Percentiles rank a stretch among this genome's conserved stretches.
These are phyloP conservation scores for Lentinula novae-zelandiae DNA, from an alignment of 1,284 basidiomycete genomes.

Conservation along the genomic window DNA sequence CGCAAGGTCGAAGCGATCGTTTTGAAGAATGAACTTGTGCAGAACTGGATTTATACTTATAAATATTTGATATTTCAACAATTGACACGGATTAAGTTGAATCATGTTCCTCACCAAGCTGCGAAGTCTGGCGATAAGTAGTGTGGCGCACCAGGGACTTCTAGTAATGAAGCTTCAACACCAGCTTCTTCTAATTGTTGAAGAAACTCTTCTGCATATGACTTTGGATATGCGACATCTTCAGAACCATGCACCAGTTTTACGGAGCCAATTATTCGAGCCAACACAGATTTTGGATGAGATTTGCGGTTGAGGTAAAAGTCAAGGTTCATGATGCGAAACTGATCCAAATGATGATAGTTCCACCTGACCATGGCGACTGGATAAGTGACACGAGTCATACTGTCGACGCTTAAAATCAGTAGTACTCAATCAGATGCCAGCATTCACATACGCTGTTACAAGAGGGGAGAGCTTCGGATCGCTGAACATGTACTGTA, in stretches of 20 bases:
- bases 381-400: conserved; percentile 24
- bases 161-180: conserved; percentile 1
- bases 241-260: conserved; percentile 4
- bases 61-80: no score
- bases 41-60: conserved; percentile 10
- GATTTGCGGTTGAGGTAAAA: conserved; percentile 30
- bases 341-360: conserved; percentile 25
- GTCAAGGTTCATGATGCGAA: conserved; percentile 28
- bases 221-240: conserved; percentile 10
- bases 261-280: conserved; percentile 8
- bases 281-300: conserved; percentile 22
- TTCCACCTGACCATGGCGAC: conserved; percentile 24
- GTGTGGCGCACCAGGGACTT: conserved; percentile 5
- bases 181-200: conserved; percentile 3
- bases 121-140: neutral
- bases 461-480: neutral
- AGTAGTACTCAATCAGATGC: neutral
- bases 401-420: neutral
- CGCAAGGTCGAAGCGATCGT: neutral
- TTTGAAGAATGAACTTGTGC: conserved; percentile 9
- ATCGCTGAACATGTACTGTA: conserved; percentile 12
- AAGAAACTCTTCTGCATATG: conserved; percentile 7
- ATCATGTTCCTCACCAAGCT: neutral
- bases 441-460: conserved; percentile 6
- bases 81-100: no score